phyloP scores from a whole-genome alignment of 2,329 filamentous ascomycete species.

The Fonsecaea pedrosoi region DNA sequence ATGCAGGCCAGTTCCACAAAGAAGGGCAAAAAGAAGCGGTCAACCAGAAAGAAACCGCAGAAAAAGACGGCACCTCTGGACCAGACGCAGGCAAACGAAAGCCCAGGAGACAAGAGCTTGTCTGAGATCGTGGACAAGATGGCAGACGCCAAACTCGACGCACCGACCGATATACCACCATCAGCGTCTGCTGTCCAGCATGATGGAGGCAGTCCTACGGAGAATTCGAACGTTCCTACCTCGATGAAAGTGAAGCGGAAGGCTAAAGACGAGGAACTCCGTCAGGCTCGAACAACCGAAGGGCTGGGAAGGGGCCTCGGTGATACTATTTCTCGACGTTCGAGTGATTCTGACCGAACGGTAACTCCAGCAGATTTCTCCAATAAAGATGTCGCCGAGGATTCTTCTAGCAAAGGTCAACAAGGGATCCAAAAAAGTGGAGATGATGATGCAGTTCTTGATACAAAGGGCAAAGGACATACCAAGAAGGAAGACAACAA shows the following conservation, averaged over 20 bases:
- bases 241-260: background rate
- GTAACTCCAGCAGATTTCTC: background rate
- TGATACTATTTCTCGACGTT: background rate
- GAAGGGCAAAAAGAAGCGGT: constrained; percentile 4
- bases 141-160: background rate
- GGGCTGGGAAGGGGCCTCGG: background rate
- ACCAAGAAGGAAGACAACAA: background rate
- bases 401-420: constrained; percentile 1
- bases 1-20: background rate
- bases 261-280: background rate
- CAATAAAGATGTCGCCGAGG: background rate
- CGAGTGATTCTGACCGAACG: constrained; percentile 4
- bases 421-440: background rate
- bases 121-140: background rate
- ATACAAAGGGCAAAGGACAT: background rate
- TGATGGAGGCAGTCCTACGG: background rate
- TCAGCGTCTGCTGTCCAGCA: background rate
- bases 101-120: background rate
- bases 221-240: background rate
- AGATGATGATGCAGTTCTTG: background rate
- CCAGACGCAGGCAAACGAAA: background rate
- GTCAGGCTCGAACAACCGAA: background rate
- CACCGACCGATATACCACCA: background rate
- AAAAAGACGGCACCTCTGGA: background rate
- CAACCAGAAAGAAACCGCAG: constrained; percentile 6